Evolutionary conservation across 2,329 filamentous ascomycete species (phyloP).

Genomic region (Neoscytalidium dimidiatum): DNA sequence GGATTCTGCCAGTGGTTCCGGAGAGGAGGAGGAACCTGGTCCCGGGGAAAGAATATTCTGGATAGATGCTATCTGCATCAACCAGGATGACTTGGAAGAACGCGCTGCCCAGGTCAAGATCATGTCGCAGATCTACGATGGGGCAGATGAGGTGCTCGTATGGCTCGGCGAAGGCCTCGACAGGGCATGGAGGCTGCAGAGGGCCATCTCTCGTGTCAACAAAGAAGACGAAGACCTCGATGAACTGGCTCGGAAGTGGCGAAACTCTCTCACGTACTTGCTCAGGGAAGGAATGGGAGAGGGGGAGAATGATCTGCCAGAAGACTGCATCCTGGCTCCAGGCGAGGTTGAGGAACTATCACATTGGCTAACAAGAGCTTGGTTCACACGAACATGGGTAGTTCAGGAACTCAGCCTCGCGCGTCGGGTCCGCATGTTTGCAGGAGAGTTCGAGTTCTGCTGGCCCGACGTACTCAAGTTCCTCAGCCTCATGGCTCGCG

Average conservation of each 20-base stretch:
- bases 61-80: slow-evolving; percentile 26
- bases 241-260: neutral
- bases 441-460: neutral
- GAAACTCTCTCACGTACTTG: neutral
- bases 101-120: slow-evolving; percentile 18
- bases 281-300: neutral
- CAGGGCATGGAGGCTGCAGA: neutral
- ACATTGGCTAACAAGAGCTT: neutral
- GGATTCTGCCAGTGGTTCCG: neutral
- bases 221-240: neutral
- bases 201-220: slow-evolving; percentile 4
- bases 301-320: neutral
- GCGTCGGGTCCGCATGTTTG: neutral
- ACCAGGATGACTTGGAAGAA: slow-evolving; percentile 21
- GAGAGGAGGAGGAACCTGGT: neutral
- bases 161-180: slow-evolving; percentile 22
- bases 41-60: neutral
- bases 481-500: neutral
- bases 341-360: neutral
- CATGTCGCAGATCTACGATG: slow-evolving; percentile 23
- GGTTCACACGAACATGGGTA: slow-evolving; percentile 8
- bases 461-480: slow-evolving; percentile 11
- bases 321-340: neutral
- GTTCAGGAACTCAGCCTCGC: slow-evolving; percentile 16
- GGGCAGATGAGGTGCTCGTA: slow-evolving; percentile 14